Evolutionary conservation across 139 green algal species (phyloP).

Genomic region (Asterochloris erici): DNA sequence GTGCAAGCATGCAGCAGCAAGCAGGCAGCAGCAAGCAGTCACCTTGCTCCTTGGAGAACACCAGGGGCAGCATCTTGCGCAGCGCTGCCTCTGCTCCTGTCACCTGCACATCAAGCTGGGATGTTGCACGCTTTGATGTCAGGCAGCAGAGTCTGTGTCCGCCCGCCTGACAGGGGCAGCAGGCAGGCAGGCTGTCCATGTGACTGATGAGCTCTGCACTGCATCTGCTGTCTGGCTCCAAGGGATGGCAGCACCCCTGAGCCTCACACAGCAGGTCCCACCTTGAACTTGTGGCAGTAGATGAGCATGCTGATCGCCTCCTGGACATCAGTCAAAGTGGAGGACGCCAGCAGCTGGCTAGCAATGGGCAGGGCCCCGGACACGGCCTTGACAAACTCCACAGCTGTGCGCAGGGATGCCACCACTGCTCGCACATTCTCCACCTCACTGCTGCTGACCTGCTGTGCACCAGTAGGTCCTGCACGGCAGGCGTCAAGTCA

Average conservation of each 20-base stretch:
- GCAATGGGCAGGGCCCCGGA: slow-evolving; percentile 42
- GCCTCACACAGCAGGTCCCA: slow-evolving; percentile 7
- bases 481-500: no score
- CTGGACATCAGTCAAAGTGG: slow-evolving; percentile 44
- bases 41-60: slow-evolving; percentile 76
- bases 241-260: background rate
- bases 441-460: slow-evolving; percentile 14
- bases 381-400: slow-evolving; percentile 54
- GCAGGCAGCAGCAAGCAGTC: slow-evolving; percentile 1
- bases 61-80: slow-evolving; percentile 76
- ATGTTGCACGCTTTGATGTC: background rate
- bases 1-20: no score
- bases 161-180: background rate
- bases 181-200: background rate
- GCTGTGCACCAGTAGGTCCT: no score
- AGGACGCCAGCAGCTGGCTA: slow-evolving; percentile 63
- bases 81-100: slow-evolving; percentile 38
- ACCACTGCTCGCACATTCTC: slow-evolving; percentile 55
- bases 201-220: background rate
- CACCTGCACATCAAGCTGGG: background rate
- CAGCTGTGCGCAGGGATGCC: slow-evolving; percentile 63
- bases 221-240: background rate
- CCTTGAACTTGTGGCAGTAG: slow-evolving; percentile 60
- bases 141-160: background rate
- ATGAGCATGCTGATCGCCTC: slow-evolving; percentile 76